Evolutionary conservation across 441 rosid genomes (phyloP).

Genomic region (Gossypium trilobum): DNA sequence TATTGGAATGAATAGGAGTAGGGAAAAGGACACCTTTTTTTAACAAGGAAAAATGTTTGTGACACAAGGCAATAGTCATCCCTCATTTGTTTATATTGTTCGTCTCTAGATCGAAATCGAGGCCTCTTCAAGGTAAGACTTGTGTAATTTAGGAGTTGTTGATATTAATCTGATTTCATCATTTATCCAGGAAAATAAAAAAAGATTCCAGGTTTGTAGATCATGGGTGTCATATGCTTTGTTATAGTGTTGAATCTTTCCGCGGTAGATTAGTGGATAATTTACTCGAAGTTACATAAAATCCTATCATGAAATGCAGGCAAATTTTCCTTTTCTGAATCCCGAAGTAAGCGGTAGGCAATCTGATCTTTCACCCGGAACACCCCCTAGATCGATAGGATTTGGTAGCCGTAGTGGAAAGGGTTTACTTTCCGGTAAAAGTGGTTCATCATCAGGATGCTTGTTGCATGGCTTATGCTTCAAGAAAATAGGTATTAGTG

Average conservation of each 20-base stretch:
- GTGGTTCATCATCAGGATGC: slow-evolving; percentile 49
- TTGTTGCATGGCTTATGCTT: slow-evolving; percentile 61
- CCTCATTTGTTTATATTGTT: background rate
- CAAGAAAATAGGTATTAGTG: slow-evolving; percentile 39
- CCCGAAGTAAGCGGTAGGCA: slow-evolving; percentile 39
- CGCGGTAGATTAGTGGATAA: background rate
- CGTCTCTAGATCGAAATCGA: background rate
- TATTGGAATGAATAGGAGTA: background rate
- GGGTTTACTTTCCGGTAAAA: slow-evolving; percentile 50
- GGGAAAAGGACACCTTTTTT: background rate
- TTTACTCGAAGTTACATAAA: background rate
- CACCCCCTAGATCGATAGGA: slow-evolving; percentile 50
- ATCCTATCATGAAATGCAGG: slow-evolving; percentile 27
- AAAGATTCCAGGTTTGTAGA: background rate
- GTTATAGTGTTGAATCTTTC: background rate
- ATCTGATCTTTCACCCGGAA: slow-evolving; percentile 60
- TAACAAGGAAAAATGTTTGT: background rate
- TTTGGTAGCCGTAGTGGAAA: slow-evolving; percentile 42
- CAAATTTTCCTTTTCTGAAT: slow-evolving; percentile 26
- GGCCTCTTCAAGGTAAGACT: slow-evolving; percentile 1
- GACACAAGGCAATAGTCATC: background rate
- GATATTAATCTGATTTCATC: background rate
- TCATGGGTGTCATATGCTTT: background rate
- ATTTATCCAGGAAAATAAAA: background rate
- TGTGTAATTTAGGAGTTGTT: background rate